These are phyloP conservation scores for Aspergillus piperis DNA, from an alignment of 2,329 filamentous ascomycete species.

Conservation along the genomic window DNA sequence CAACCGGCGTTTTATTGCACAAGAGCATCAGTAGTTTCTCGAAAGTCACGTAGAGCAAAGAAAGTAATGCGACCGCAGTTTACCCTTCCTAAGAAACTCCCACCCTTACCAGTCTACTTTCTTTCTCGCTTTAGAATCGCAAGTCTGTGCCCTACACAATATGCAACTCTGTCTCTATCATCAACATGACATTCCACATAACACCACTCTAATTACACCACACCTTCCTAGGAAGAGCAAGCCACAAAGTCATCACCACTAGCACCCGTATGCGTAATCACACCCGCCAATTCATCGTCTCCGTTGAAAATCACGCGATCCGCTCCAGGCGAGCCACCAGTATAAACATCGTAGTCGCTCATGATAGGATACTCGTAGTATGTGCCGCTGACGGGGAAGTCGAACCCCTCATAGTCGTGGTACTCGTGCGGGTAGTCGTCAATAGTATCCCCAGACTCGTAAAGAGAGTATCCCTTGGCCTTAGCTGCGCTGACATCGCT, in stretches of 20 bases:
- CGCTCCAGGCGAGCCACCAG: conserved; percentile 63
- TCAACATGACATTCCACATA: background rate
- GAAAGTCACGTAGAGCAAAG: too few relatives aligned
- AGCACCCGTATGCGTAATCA: conserved; percentile 71
- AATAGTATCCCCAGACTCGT: conserved; percentile 40
- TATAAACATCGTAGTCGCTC: conserved; percentile 52
- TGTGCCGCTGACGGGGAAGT: conserved; percentile 58
- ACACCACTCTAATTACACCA: background rate
- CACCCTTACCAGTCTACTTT: too few relatives aligned
- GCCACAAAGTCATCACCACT: conserved; percentile 68
- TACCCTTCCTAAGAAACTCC: too few relatives aligned
- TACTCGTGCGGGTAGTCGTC: conserved; percentile 61
- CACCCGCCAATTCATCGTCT: conserved; percentile 58
- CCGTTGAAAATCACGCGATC: conserved; percentile 67
- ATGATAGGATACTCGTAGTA: conserved; percentile 67
- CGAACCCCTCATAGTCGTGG: conserved; percentile 65
- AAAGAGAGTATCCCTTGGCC: conserved; percentile 55
- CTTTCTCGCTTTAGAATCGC: too few relatives aligned
- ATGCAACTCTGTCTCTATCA: background rate
- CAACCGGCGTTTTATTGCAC: too few relatives aligned
- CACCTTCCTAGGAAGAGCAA: conserved; percentile 42
- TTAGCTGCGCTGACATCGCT: conserved; percentile 53
- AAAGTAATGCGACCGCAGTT: too few relatives aligned
- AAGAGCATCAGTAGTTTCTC: rapidly evolving
- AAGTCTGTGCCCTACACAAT: background rate